Percentiles rank a stretch among this genome's conserved stretches.
Conservation (phyloP, 306 rosid genomes). For the Pyrus bretschneideri region DNA sequence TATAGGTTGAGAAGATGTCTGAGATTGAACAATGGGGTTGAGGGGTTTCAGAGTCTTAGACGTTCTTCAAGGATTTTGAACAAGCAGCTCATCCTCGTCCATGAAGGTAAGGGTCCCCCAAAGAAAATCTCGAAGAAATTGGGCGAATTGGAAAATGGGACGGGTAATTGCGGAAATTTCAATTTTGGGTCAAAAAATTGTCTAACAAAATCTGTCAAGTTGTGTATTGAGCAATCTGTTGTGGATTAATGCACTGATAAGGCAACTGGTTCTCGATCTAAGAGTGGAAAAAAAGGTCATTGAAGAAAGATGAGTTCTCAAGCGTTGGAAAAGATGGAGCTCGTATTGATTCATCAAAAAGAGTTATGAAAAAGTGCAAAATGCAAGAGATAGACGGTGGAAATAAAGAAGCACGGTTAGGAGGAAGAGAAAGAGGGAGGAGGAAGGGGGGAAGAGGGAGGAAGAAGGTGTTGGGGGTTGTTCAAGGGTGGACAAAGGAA, state of each 20-base stretch:
- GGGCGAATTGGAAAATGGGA: background rate
- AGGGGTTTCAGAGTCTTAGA: slow-evolving; percentile 19
- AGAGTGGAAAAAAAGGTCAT: background rate
- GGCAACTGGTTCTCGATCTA: background rate
- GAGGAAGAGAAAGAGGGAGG: slow-evolving; percentile 48
- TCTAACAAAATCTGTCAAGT: slow-evolving; percentile 20
- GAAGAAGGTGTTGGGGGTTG: slow-evolving; percentile 16
- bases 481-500: slow-evolving; percentile 64
- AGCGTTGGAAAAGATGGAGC: slow-evolving; percentile 6
- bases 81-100: background rate
- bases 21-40: slow-evolving; percentile 19
- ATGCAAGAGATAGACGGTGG: background rate
- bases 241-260: background rate
- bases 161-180: background rate
- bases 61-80: slow-evolving; percentile 39
- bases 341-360: background rate
- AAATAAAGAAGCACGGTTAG: slow-evolving; percentile 1
- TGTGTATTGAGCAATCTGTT: background rate
- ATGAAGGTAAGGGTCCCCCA: background rate
- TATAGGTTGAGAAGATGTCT: slow-evolving; percentile 20
- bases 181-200: slow-evolving; percentile 11
- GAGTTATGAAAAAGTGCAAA: background rate
- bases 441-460: slow-evolving; percentile 33
- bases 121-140: slow-evolving; percentile 9
- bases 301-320: background rate